Base-by-base conservation (phyloP, 768 basidiomycete genomes). In the Neoboletus magnificus region DNA sequence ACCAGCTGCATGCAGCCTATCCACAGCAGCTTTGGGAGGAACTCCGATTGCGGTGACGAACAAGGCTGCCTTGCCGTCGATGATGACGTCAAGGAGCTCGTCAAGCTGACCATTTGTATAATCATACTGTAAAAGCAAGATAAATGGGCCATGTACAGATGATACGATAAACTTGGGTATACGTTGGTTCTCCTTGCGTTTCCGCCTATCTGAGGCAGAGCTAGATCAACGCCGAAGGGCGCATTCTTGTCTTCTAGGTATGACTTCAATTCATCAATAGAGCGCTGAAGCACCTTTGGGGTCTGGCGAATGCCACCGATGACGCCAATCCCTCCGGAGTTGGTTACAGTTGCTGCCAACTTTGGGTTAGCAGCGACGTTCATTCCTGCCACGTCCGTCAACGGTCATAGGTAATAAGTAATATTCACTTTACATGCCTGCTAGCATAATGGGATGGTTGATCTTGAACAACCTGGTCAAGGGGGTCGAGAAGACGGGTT, bases 321-420 rank as follows among this genome's bases (percentile, higher is more conserved):
- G 63, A 93, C 91, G 22, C 93, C 93, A 61, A 89, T 85, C 6
- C 89, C 90, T 62, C 85, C 93, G 22, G 93, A 83, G 65, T 94
- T 94, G n/a, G 91, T 91, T n/a, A 94, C 91, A 1, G 89, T 84
- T 22, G 91, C 93, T 20, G 92, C 92, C 9, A 94, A 74, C 71
- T 79, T 87, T 12, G 91, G 89, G 7, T 90, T 90, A 45, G 91
- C 89, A 49, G 91, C 91, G 32, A 93, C 85, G 66, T 90, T 91
- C 91, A 93, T 92, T 23, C 68, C 68, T 69, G 48, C 6, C 39
- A 44, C 22, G 23, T 41, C 40, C 15, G 47, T 65, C 36, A 56
- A 7, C 37, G 29, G 35, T 15, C 12, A 44, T 29, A 13, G 11
- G 37, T 9, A 37, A 55, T 41, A 51, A 51, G n/a, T 29, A 52